Evolutionary conservation across 805 yeast species (phyloP).

Genomic region (Yarrowia sp.): DNA sequence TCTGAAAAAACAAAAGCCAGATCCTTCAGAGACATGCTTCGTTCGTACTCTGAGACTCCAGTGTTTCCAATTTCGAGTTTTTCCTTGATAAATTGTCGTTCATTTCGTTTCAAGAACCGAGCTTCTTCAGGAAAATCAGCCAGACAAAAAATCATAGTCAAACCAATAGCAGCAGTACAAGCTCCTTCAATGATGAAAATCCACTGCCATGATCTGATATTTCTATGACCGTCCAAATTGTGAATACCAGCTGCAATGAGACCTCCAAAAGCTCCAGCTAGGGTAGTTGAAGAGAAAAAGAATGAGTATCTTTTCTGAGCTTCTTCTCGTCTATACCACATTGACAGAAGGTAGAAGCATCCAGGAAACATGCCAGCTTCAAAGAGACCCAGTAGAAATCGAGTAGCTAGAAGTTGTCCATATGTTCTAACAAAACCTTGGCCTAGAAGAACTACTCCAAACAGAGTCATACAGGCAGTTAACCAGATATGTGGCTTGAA

Average conservation of each 20-base stretch:
- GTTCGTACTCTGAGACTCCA: slow-evolving; percentile 50
- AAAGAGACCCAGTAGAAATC: slow-evolving; percentile 63
- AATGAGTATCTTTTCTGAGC: slow-evolving; percentile 67
- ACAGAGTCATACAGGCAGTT: slow-evolving; percentile 53
- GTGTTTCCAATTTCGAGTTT: slow-evolving; percentile 57
- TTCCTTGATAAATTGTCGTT: slow-evolving; percentile 53
- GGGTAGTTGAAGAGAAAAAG: slow-evolving; percentile 66
- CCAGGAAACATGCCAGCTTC: slow-evolving; percentile 77
- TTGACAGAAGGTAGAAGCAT: slow-evolving; percentile 64
- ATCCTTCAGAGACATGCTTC: slow-evolving; percentile 48
- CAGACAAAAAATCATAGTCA: slow-evolving; percentile 46
- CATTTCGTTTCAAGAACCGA: slow-evolving; percentile 51
- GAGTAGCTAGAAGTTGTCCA: slow-evolving; percentile 58
- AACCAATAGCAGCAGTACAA: slow-evolving; percentile 40
- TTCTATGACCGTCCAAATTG: slow-evolving; percentile 49
- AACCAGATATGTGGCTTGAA: slow-evolving; percentile 67
- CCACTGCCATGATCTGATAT: slow-evolving; percentile 54
- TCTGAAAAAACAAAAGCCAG: slow-evolving; percentile 55
- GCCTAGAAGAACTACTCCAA: slow-evolving; percentile 63
- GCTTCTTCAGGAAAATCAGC: slow-evolving; percentile 74
- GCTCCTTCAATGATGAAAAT: slow-evolving; percentile 53
- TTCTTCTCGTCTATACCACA: slow-evolving; percentile 62
- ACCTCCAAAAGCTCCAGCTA: slow-evolving; percentile 77
- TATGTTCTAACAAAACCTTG: slow-evolving; percentile 62
- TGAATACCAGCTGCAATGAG: slow-evolving; percentile 62